Evolutionary conservation across 352 stramenopile genomes (phyloP), one percentile per base, ranked within the genome.

Genomic region (Plasmopara viticola): DNA sequence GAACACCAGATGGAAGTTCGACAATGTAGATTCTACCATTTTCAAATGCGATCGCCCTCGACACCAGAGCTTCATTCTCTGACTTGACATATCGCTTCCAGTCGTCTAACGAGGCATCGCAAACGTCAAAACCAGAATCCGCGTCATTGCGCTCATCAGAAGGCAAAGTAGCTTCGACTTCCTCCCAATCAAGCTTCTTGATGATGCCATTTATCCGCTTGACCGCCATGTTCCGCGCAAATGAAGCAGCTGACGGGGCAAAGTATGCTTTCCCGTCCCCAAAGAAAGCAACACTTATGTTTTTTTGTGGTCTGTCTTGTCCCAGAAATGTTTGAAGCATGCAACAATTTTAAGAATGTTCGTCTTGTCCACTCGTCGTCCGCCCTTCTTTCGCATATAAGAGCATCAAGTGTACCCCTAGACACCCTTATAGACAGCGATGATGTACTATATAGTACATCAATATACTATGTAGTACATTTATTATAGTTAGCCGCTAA

Each of bases 211-310:
- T 44, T 9, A 44, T 44, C 13, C 10, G 31, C 31, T 35, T 35
- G 31, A 35, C 40, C 40, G 40, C 40, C 40, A 44, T 44, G 7
- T 44, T 44, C 31, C n/a, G n/a, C n/a, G n/a, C n/a, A n/a, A n/a
- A n/a, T n/a, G n/a, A 35, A 35, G 31, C 31, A 35, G 31, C 6
- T 35, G 31, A 35, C 31, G 31, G 31, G n/a, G 31, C 31, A 35
- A 35, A 35, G 31, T 12, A 35, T 35, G 31, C 6, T 35, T 35
- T 2, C 10, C 10, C 31, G 31, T 35, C 31, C 31, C 31, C 6
- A 35, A 35, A 12, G 10, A 35, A 35, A 12, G 7, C 31, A 35
- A 35, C 31, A 4, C 31, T 35, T 4, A 5, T 35, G 31, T 35
- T 35, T 35, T 4, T 35, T 35, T 35, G 31, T 35, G 20, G 20